Percentiles rank a stretch among this genome's conserved stretches.
phyloP scores from a whole-genome alignment of 768 basidiomycete species.

The Infundibulicybe gibba region DNA sequence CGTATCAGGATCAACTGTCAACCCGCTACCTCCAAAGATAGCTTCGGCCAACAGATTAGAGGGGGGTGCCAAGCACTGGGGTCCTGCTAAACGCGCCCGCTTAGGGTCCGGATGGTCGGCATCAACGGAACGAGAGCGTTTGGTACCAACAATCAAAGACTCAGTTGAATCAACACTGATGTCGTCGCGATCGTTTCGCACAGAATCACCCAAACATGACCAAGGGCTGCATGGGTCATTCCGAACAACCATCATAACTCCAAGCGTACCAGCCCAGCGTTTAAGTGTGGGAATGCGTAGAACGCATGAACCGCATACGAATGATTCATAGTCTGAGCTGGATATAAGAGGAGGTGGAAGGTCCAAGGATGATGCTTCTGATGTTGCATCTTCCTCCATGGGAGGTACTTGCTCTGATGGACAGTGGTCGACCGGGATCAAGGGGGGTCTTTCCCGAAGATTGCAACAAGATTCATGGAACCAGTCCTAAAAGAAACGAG shows the following conservation, averaged over 20 bases:
- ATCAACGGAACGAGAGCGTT: conserved; percentile 46
- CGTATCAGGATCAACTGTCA: conserved; percentile 16
- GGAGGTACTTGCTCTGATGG: conserved; percentile 12
- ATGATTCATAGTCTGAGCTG: conserved; percentile 68
- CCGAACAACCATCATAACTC: conserved; percentile 65
- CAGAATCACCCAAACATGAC: conserved; percentile 36
- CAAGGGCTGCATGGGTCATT: conserved; percentile 42
- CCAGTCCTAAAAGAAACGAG: conserved; percentile 63
- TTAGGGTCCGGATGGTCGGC: conserved; percentile 29
- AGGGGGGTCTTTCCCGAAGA: conserved; percentile 63
- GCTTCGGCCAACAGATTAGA: conserved; percentile 40
- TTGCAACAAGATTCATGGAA: conserved; percentile 89
- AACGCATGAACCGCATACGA: conserved; percentile 75
- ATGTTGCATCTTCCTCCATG: conserved; percentile 44
- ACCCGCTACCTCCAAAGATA: conserved; percentile 31
- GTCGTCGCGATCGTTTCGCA: conserved; percentile 20
- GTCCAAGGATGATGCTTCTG: conserved; percentile 60
- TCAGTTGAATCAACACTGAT: conserved; percentile 19
- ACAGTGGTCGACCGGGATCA: conserved; percentile 35
- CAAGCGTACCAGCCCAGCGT: conserved; percentile 65
- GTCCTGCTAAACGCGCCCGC: conserved; percentile 24
- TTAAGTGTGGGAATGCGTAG: conserved; percentile 45
- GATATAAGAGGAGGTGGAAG: conserved; percentile 68
- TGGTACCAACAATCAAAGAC: conserved; percentile 28
- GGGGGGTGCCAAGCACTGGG: conserved; percentile 54